Evolutionary conservation across 169 alveolate genomes (phyloP).

Genomic region (Babesia ovata): DNA sequence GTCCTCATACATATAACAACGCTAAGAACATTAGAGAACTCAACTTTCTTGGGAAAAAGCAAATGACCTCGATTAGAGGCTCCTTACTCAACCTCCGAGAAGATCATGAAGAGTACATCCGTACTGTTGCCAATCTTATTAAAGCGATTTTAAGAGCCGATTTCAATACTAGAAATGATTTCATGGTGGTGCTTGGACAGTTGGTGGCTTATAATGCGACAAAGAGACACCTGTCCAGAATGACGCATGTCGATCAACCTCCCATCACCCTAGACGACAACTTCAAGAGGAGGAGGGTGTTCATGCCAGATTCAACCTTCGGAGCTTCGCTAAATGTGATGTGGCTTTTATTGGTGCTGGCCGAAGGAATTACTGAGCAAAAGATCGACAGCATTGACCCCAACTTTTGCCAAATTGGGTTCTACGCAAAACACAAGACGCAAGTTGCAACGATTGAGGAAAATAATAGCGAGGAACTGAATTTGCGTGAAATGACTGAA

Average conservation of each 20-base stretch:
- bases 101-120: conserved; percentile 34
- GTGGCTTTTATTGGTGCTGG: conserved; percentile 72
- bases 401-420: conserved; percentile 53
- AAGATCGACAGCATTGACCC: conserved; percentile 67
- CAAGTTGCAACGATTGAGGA: conserved; percentile 1
- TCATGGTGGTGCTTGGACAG: conserved; percentile 35
- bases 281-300: conserved; percentile 27
- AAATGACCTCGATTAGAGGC: conserved; percentile 11
- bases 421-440: conserved; percentile 49
- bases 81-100: conserved; percentile 26
- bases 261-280: conserved; percentile 42
- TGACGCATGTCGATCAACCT: conserved; percentile 51
- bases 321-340: conserved; percentile 72
- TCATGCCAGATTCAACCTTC: conserved; percentile 72
- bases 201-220: conserved; percentile 32
- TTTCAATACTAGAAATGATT: conserved; percentile 12
- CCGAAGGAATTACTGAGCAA: conserved; percentile 69
- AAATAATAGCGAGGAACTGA: conserved; percentile 17
- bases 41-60: conserved; percentile 49
- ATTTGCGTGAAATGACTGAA: conserved; percentile 34
- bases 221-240: conserved; percentile 28
- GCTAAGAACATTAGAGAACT: conserved; percentile 16
- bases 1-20: conserved; percentile 14
- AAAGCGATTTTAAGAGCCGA: conserved; percentile 44
- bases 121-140: conserved; percentile 10